phyloP scores from a whole-genome alignment of 179 eudicot species.

The Carnegiea gigantea region DNA sequence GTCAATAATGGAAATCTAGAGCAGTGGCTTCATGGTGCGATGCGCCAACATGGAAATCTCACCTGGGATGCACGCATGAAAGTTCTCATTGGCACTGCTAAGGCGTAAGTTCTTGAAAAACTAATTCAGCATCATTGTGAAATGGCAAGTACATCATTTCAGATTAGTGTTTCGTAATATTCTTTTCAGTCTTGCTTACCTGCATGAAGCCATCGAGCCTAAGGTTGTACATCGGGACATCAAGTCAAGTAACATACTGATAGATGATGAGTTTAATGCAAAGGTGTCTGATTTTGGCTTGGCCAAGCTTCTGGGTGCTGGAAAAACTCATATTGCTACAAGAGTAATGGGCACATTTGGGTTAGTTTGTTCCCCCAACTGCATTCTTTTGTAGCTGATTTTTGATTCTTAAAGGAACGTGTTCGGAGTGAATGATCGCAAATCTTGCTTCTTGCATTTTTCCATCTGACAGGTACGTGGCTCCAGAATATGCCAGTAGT shows the following conservation, averaged over 20 bases:
- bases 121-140: neutral
- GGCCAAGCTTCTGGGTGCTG: conserved; percentile 84
- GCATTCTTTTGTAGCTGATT: neutral
- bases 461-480: conserved; percentile 57
- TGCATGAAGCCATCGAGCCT: conserved; percentile 61
- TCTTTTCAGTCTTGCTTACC: conserved; percentile 62
- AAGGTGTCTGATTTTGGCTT: conserved; percentile 87
- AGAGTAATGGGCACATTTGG: conserved; percentile 94
- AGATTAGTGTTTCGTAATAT: conserved; percentile 12
- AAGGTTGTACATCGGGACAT: conserved; percentile 61
- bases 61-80: conserved; percentile 82
- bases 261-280: conserved; percentile 73
- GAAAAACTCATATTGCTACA: conserved; percentile 76
- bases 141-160: neutral
- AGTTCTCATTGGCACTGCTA: conserved; percentile 69
- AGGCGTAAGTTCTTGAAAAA: conserved; percentile 57
- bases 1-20: conserved; percentile 83
- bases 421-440: neutral
- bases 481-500: conserved; percentile 88
- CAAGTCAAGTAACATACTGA: conserved; percentile 55
- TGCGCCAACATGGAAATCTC: conserved; percentile 62
- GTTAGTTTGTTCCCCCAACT: conserved; percentile 33
- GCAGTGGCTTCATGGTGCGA: conserved; percentile 87
- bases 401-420: neutral
- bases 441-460: conserved; percentile 3